Evolutionary conservation across 2,329 filamentous ascomycete species (phyloP).

Genomic region (Mariannaea sp.): DNA sequence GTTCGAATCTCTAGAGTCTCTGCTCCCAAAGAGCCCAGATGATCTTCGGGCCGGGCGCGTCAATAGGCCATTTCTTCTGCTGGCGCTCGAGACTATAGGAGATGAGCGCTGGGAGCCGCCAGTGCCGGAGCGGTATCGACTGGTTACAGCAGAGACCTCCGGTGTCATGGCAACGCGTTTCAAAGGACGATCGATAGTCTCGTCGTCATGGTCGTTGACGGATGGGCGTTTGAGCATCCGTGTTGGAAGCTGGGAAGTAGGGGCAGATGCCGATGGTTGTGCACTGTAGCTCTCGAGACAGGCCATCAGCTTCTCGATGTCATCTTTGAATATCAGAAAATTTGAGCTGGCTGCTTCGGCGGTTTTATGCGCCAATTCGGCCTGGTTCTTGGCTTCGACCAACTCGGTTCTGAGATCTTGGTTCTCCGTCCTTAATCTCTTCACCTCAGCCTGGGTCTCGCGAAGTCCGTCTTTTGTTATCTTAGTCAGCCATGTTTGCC

Average conservation of each 20-base stretch:
- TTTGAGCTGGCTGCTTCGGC: slow-evolving; percentile 40
- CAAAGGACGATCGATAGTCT: slow-evolving; percentile 22
- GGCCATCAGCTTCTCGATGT: slow-evolving; percentile 41
- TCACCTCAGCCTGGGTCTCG: slow-evolving; percentile 32
- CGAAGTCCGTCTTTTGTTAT: slow-evolving; percentile 32
- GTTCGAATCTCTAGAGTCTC: neutral
- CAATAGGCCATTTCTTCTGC: slow-evolving; percentile 10
- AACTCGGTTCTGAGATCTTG: slow-evolving; percentile 32
- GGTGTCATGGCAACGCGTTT: slow-evolving; percentile 37
- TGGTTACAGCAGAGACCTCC: slow-evolving; percentile 22
- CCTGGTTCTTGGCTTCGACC: slow-evolving; percentile 31
- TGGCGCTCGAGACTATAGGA: slow-evolving; percentile 19
- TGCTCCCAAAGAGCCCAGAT: slow-evolving; percentile 9
- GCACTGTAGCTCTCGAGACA: slow-evolving; percentile 36
- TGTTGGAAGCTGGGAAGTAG: slow-evolving; percentile 18
- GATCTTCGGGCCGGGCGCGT: slow-evolving; percentile 14
- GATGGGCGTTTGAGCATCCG: slow-evolving; percentile 28
- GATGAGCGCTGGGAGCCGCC: slow-evolving; percentile 26
- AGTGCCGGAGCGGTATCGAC: slow-evolving; percentile 13
- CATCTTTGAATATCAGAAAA: slow-evolving; percentile 39
- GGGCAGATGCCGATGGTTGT: slow-evolving; percentile 19
- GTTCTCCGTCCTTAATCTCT: slow-evolving; percentile 30
- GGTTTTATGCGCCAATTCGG: slow-evolving; percentile 31
- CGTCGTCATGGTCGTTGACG: slow-evolving; percentile 17
- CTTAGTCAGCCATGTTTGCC: slow-evolving; percentile 35